Evolutionary conservation across 768 basidiomycete genomes (phyloP), one percentile per base, ranked within the genome.

Genomic region (Boletus eberwhitei): DNA sequence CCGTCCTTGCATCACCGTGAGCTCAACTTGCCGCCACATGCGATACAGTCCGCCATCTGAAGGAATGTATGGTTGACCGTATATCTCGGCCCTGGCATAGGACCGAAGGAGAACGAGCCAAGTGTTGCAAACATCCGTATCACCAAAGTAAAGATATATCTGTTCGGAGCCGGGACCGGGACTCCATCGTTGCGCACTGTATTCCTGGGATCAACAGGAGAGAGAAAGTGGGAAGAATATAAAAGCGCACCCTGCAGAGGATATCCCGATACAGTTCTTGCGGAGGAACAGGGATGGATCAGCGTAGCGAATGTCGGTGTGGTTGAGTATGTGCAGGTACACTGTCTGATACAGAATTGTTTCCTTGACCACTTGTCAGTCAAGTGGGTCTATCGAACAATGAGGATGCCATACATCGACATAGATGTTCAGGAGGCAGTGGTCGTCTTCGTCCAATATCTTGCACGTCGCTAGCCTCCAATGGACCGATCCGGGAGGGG

Each of bases 71-170:
- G 78, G 73, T 59, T 77, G 75, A 34, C 87, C 90, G 64, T 91
- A 90, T 51, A 87, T 82, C 69, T 93, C 91, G 1, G 90, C 86
- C 48, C 79, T 79, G 13, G 93, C 86, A 69, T 88, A 92, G 4
- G 91, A 90, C 54, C 85, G 84, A 52, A 93, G 75, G 48, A 94
- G 81, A 22, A 86, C 83, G 45, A 89, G 76, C 91, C 93, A 95
- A 2, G 85, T 82, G 59, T 85, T 80, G 61, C 83, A 81, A 8
- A 75, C 70, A 50, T 90, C 87, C 2, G 79, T 61, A 59, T 82
- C 84, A 31, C 77, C 63, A 66, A 95, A 91, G 59, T 84, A 81
- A 36, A 93, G 74, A 68, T 90, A 91, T 46, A 93, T 72, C 2
- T 88, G 87, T 53, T 90, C 87, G 8, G 78, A 72, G 16, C 74